Base-by-base conservation (phyloP, 371 early-diverging fungal genomes). In the Mortierella sp. region DNA sequence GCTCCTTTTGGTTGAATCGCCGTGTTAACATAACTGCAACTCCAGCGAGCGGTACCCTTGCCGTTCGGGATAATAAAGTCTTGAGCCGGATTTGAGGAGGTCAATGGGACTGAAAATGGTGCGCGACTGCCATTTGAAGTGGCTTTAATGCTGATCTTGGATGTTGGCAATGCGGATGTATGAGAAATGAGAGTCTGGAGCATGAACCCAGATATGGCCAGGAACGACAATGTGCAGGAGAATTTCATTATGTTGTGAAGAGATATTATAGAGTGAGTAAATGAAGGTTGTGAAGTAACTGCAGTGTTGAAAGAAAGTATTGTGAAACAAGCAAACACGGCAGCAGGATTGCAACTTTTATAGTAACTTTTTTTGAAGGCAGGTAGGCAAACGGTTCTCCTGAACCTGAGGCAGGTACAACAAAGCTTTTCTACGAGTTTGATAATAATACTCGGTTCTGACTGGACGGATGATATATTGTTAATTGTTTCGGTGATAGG, bases 31-130 rank as follows among this genome's bases (percentile, higher is more conserved):
- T 77, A 77, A 28, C 20, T 67, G 40, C 77, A 76, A 28, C 54
- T 59, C 77, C 77, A 72, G n/a, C 40, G 1, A 14, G 40, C 24
- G 9, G 77, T 71, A 9, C 72, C 72, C 0, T 24, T 45, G 14
- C 52, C 35, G 35, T 68, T 30, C 6, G 71, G 71, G 49, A 77
- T 72, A 20, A 54, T 66, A 59, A 72, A 77, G 12, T 72, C 68
- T 14, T 16, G 2, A 47, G 32, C 30, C 30, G 66, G 55, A 2
- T 55, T 35, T n/a, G 39, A 26, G 14, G 69, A 62, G 28, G 62
- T 40, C 18, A 40, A 45, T 14, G 49, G 35, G 45, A 43, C 45
- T 12, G 68, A 68, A 35, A 47, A 45, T 10, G 64, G 22, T 6
- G 63, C 32, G 49, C 55, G 43, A n/a, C 49, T 0, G n/a, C 32